A percentile compares a stretch with the other conserved stretches of the same genome.
These are phyloP conservation scores for Trichoderma virens DNA, from an alignment of 495 filamentous ascomycete genomes.

Conservation along the genomic window DNA sequence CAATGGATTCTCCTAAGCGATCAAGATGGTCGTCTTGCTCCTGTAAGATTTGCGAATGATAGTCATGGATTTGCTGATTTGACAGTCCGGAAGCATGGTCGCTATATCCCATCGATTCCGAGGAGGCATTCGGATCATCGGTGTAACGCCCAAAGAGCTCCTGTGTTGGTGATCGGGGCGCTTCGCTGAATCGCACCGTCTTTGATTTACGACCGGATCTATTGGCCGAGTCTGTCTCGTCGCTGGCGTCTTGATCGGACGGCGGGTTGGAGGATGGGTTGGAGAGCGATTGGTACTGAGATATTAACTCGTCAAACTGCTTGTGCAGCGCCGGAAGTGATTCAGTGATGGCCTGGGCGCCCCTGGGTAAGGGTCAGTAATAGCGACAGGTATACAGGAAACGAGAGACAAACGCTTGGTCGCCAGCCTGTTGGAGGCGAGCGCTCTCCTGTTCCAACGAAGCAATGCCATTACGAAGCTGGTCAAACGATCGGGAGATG, in stretches of 20 bases:
- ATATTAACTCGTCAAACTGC: constrained; percentile 51
- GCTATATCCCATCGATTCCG: constrained; percentile 47
- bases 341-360: constrained; percentile 35
- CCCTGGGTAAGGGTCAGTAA: constrained; percentile 23
- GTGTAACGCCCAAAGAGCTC: constrained; percentile 62
- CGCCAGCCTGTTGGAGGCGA: constrained; percentile 52
- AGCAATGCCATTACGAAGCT: constrained; percentile 75
- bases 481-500: constrained; percentile 81
- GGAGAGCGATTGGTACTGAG: constrained; percentile 55
- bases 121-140: constrained; percentile 34
- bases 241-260: constrained; percentile 29
- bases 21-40: constrained; percentile 95
- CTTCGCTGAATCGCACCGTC: constrained; percentile 86
- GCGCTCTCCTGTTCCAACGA: constrained; percentile 59
- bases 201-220: constrained; percentile 49
- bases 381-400: background rate
- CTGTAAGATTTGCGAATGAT: constrained; percentile 68
- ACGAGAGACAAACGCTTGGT: constrained; percentile 41
- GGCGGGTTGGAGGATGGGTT: constrained; percentile 39
- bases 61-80: constrained; percentile 81
- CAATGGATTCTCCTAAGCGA: constrained; percentile 71
- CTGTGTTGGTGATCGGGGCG: constrained; percentile 31
- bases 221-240: constrained; percentile 24
- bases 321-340: constrained; percentile 45
- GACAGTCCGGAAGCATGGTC: constrained; percentile 38